Evolutionary conservation across 1,139 yeast genomes (phyloP), one percentile per base, ranked within the genome.

Genomic region (Protomyces inundatus): DNA sequence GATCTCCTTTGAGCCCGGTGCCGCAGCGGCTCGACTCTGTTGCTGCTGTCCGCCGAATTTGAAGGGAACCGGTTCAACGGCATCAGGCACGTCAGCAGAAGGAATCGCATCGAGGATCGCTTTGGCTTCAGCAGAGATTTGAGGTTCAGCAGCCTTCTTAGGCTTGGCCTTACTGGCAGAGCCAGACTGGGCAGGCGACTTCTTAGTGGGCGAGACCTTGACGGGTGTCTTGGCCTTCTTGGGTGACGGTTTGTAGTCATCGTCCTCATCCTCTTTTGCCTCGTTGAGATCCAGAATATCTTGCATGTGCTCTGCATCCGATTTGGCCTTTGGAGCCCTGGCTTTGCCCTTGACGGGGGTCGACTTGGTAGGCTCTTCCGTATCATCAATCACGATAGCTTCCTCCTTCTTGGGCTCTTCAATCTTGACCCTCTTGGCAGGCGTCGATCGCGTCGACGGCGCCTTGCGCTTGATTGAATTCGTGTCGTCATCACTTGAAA

Each of bases 41-140:
- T 82, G 80, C 69, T 80, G 80, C 69, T 79, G 73, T 59, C 80
- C 82, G 67, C 80, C 80, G 72, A 80, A 86, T 69, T 82, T 84
- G 74, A 84, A 78, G 65, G 83, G 83, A 10, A 80, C 75, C 14
- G 81, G 79, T 54, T 80, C 82, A 3, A 77, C 76, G 34, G 82
- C 85, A 3, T 90, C 88, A 50, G 87, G 76, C 33, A 79, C 83
- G 0, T 90, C 91, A 71, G 87, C 90, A 10, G 54, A 30, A 0
- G 90, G 87, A 61, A 88, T 86, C 4, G 76, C 73, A 4, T 82
- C 78, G 46, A 88, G 76, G 1, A 88, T 76, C 1, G 51, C 58
- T 32, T 45, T 16, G 37, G 83, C 84, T 36, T 78, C 81, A 0
- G 87, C 89, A 2, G 81, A 73, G 14, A 54, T 63, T 6, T 62